Percentiles rank a stretch among this genome's conserved stretches.
phyloP scores from a whole-genome alignment of 352 stramenopile species.

The Pythium inflatum region DNA sequence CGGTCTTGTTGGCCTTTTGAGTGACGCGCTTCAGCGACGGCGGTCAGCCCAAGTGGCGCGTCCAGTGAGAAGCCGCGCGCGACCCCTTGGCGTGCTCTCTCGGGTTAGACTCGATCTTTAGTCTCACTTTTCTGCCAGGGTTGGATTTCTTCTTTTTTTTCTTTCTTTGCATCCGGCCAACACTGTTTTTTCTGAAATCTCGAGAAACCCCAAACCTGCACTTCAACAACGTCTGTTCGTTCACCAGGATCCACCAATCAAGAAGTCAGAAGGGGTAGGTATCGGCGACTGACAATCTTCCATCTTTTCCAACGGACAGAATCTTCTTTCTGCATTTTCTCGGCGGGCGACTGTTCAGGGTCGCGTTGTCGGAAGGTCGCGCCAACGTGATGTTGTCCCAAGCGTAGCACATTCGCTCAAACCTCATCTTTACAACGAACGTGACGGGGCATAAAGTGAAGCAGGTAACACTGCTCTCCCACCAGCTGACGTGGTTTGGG shows the following conservation, averaged over 20 bases:
- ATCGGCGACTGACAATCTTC: conserved; percentile 30
- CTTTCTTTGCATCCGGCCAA: conserved; percentile 9
- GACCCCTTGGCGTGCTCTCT: not conserved
- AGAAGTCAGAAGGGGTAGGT: conserved; percentile 17
- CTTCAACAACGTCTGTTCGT: conserved; percentile 29
- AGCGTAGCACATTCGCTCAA: not conserved
- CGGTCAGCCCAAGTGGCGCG: conserved; percentile 27
- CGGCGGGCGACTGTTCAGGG: conserved; percentile 18
- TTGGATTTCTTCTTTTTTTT: conserved; percentile 19
- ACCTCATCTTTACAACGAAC: not conserved
- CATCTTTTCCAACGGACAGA: conserved; percentile 36
- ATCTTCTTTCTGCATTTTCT: conserved; percentile 23
- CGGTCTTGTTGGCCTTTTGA: conserved; percentile 10
- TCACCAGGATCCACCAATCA: not conserved
- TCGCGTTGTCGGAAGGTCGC: conserved; percentile 10
- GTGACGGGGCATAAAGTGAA: not conserved
- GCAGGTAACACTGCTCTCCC: not conserved
- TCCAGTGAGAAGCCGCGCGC: conserved; percentile 18
- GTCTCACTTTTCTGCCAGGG: conserved; percentile 29
- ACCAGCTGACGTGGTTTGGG: too few relatives aligned
- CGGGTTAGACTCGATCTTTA: conserved; percentile 22
- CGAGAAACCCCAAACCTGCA: conserved; percentile 26
- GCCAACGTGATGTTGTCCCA: not conserved
- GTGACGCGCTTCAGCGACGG: conserved; percentile 28
- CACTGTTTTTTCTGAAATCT: conserved; percentile 22